Evolutionary conservation across 306 rosid genomes (phyloP).

Genomic region (Lathyrus tuberosus): DNA sequence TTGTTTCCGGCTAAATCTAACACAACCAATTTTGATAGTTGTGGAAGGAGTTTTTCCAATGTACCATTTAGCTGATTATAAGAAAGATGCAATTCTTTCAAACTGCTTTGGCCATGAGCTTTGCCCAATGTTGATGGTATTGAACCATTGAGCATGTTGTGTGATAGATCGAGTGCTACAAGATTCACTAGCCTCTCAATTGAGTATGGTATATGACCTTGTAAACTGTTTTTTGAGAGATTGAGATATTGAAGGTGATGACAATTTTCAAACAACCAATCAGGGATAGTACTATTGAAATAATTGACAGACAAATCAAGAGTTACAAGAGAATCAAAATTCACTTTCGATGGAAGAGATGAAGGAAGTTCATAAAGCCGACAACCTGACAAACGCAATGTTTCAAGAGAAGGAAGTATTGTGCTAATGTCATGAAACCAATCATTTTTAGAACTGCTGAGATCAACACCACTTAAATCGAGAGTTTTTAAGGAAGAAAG

Average conservation of each 20-base stretch:
- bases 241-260: constrained; percentile 6
- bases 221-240: not conserved
- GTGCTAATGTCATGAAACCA: constrained; percentile 28
- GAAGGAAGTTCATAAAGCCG: constrained; percentile 5
- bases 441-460: not conserved
- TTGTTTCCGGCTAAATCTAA: not conserved
- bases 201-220: constrained; percentile 24
- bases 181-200: not conserved
- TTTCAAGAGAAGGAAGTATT: not conserved
- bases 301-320: constrained; percentile 28
- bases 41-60: not conserved
- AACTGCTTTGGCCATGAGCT: not conserved
- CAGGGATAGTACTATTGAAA: not conserved
- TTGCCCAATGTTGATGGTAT: constrained; percentile 33
- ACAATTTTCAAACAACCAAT: constrained; percentile 36
- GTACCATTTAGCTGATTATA: constrained; percentile 16
- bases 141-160: not conserved
- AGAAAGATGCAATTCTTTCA: constrained; percentile 26
- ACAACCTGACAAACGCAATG: constrained; percentile 26
- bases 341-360: not conserved
- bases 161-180: constrained; percentile 25
- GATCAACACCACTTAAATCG: constrained; percentile 27
- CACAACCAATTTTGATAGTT: not conserved
- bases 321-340: not conserved
- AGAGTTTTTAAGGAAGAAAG: constrained; percentile 33